Conservation (phyloP, 805 yeast genomes). For the Candida anglica region DNA sequence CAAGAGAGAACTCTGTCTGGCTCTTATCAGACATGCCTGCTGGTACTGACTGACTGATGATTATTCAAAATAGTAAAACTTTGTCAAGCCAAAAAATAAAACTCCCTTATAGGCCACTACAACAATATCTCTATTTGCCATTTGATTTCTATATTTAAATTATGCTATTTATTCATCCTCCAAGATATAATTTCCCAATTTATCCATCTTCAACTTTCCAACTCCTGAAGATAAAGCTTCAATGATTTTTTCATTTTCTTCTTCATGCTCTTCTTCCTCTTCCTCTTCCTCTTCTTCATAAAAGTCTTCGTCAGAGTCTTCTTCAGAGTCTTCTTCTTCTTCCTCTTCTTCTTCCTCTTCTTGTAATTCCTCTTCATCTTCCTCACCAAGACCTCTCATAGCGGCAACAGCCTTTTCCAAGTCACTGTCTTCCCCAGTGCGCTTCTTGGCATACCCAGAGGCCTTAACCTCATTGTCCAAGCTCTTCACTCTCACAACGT, state of each 20-base stretch:
- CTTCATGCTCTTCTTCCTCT: conserved; percentile 27
- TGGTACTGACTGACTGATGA: too few species aligned
- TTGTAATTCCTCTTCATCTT: conserved; percentile 15
- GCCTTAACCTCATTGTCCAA: conserved; percentile 89
- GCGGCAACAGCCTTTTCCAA: conserved; percentile 72
- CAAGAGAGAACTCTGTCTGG: too few species aligned
- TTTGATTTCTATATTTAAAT: too few species aligned
- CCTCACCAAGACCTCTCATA: conserved; percentile 47
- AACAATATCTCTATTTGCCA: too few species aligned
- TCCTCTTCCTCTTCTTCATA: conserved; percentile 33
- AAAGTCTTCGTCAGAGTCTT: conserved; percentile 28
- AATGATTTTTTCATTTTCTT: conserved; percentile 54
- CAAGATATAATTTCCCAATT: conserved; percentile 74
- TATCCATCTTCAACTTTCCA: conserved; percentile 71
- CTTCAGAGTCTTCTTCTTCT: conserved; percentile 45
- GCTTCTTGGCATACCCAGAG: conserved; percentile 65
- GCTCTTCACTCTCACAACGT: conserved; percentile 61
- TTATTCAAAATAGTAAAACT: too few species aligned
- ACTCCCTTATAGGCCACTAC: too few species aligned
- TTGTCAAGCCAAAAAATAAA: too few species aligned
- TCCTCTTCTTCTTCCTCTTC: conserved; percentile 28
- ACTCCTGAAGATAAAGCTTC: conserved; percentile 66
- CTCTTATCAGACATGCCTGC: too few species aligned
- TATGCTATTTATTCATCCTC: conserved; percentile 38
- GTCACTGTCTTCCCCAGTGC: conserved; percentile 47